Conservation (phyloP, 257 asterid species). For the Phtheirospermum japonicum region DNA sequence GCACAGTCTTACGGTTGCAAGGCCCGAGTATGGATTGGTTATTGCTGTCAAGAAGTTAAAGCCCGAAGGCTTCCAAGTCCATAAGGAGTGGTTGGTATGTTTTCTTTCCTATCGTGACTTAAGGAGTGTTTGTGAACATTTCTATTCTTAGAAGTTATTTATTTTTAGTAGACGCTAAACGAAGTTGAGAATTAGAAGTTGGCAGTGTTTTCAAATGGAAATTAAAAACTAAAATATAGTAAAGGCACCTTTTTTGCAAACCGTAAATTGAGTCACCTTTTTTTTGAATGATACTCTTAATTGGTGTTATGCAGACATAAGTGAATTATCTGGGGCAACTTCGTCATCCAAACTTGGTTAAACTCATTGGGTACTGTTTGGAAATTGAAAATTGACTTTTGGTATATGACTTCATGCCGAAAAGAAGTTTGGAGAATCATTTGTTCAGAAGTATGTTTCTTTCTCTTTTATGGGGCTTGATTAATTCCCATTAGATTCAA, state of each 20-base stretch:
- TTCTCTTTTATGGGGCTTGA: no score
- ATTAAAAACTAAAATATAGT: no score
- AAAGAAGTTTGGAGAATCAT: no score
- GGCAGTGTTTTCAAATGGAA: no score
- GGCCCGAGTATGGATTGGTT: conserved; percentile 84
- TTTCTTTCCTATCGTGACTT: no score
- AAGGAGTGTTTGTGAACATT: background rate
- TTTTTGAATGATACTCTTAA: no score
- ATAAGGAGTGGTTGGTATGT: conserved; percentile 99
- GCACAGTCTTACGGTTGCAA: conserved; percentile 62
- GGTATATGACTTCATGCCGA: conserved; percentile 93
- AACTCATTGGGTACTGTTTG: conserved; percentile 85
- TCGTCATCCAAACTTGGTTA: conserved; percentile 83
- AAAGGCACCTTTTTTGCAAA: no score
- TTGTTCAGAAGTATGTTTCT: no score
- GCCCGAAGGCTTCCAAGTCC: conserved; percentile 96
- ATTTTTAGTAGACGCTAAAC: no score
- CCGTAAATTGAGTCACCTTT: no score
- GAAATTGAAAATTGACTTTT: conserved; percentile 86
- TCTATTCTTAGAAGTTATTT: background rate
- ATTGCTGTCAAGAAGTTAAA: conserved; percentile 91
- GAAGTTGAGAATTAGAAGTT: no score
- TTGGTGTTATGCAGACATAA: conserved; percentile 68
- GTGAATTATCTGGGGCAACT: conserved; percentile 94
- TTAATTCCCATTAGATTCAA: no score